phyloP scores from a whole-genome alignment of 306 rosid species.

The Quercus robur region DNA sequence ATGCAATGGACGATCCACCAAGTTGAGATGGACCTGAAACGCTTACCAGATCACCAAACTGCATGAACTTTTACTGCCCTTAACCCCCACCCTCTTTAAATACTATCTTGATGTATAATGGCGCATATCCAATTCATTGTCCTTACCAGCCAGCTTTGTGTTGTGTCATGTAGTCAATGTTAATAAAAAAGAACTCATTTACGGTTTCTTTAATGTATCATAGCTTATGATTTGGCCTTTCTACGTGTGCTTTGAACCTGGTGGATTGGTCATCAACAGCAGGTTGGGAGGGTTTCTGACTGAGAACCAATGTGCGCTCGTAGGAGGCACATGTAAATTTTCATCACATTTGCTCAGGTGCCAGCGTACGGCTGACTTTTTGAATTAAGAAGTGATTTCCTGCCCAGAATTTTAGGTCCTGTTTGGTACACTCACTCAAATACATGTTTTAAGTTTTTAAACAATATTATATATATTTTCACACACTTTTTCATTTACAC shows the following conservation, averaged over 20 bases:
- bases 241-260: background rate
- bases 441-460: no score
- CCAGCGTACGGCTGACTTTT: no score
- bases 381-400: no score
- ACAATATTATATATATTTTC: no score
- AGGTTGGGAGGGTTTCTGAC: background rate
- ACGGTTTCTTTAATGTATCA: background rate
- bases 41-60: slow-evolving; percentile 53
- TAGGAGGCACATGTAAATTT: background rate
- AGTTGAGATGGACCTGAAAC: slow-evolving; percentile 86
- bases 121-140: no score
- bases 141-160: no score
- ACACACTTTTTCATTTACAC: no score
- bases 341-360: background rate
- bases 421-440: no score
- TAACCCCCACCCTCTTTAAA: background rate
- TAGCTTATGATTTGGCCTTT: background rate
- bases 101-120: no score
- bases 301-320: background rate
- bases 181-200: background rate
- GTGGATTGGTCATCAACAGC: background rate
- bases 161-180: background rate
- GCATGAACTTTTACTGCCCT: slow-evolving; percentile 22
- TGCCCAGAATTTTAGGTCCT: no score
- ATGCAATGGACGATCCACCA: slow-evolving; percentile 96